A percentile compares a stretch with the other conserved stretches of the same genome.
These are phyloP conservation scores for Mycena rebaudengoi DNA, from an alignment of 768 basidiomycete species.

Conservation along the genomic window DNA sequence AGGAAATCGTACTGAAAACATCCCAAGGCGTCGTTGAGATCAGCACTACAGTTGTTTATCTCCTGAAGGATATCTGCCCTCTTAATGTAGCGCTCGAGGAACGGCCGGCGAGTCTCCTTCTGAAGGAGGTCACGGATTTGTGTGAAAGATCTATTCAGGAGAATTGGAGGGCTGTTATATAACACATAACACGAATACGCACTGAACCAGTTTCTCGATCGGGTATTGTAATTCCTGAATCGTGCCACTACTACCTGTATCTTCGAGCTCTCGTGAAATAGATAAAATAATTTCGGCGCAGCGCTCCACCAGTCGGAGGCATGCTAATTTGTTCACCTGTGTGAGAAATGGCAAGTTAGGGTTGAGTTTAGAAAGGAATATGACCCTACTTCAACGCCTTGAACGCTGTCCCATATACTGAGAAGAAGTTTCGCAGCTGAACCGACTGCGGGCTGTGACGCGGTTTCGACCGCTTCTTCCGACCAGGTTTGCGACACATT, in stretches of 20 bases:
- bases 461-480: constrained; percentile 48
- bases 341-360: background rate
- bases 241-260: constrained; percentile 50
- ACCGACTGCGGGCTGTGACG: constrained; percentile 59
- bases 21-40: constrained; percentile 60
- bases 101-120: constrained; percentile 64
- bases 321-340: constrained; percentile 66
- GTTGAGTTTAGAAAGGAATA: background rate
- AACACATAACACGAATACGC: constrained; percentile 1
- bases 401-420: constrained; percentile 64
- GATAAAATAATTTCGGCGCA: constrained; percentile 64
- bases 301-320: constrained; percentile 66
- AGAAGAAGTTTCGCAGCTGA: constrained; percentile 55
- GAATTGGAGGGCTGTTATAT: background rate
- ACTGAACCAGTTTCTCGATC: constrained; percentile 54
- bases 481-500: too few relatives aligned
- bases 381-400: constrained; percentile 59
- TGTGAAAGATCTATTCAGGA: constrained; percentile 35
- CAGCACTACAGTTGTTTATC: constrained; percentile 60
- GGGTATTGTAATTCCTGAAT: constrained; percentile 56
- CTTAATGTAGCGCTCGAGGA: constrained; percentile 74
- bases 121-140: constrained; percentile 54
- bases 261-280: constrained; percentile 59
- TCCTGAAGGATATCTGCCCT: constrained; percentile 64
- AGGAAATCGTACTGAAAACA: constrained; percentile 54